Evolutionary conservation across 2,329 filamentous ascomycete species (phyloP).

Genomic region (Apiospora marii): DNA sequence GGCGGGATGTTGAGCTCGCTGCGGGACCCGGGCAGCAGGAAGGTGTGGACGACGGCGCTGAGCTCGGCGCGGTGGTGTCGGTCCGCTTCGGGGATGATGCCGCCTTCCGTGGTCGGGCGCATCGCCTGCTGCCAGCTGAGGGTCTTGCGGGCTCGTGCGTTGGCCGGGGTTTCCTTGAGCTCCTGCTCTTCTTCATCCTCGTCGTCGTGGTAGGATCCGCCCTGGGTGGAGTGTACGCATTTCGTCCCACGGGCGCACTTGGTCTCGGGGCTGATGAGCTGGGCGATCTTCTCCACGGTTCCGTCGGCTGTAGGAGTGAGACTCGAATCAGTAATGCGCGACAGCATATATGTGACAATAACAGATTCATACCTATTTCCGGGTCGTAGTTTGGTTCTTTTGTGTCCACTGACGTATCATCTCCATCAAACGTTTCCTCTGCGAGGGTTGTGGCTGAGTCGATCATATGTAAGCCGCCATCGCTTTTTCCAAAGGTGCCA

Average conservation of each 20-base stretch:
- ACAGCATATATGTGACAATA: rapidly evolving
- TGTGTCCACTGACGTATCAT: constrained; percentile 29
- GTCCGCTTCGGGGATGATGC: not conserved
- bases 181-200: not conserved
- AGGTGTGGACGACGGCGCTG: constrained; percentile 49
- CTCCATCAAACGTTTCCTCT: not conserved
- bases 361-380: constrained; percentile 40
- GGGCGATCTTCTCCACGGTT: constrained; percentile 44
- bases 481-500: not conserved
- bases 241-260: constrained; percentile 32
- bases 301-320: constrained; percentile 37
- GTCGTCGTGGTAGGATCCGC: not conserved
- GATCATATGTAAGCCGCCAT: not conserved
- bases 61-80: constrained; percentile 42
- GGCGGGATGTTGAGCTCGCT: constrained; percentile 58
- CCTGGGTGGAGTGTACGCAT: not conserved
- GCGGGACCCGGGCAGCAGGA: constrained; percentile 49
- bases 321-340: not conserved
- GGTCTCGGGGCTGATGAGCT: constrained; percentile 42
- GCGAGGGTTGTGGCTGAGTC: constrained; percentile 10
- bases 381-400: constrained; percentile 37
- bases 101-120: not conserved
- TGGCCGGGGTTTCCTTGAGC: not conserved
- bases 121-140: constrained; percentile 5
- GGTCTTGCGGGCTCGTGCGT: not conserved